phyloP scores from a whole-genome alignment of 345 rosid species.

The Anacardium occidentale region DNA sequence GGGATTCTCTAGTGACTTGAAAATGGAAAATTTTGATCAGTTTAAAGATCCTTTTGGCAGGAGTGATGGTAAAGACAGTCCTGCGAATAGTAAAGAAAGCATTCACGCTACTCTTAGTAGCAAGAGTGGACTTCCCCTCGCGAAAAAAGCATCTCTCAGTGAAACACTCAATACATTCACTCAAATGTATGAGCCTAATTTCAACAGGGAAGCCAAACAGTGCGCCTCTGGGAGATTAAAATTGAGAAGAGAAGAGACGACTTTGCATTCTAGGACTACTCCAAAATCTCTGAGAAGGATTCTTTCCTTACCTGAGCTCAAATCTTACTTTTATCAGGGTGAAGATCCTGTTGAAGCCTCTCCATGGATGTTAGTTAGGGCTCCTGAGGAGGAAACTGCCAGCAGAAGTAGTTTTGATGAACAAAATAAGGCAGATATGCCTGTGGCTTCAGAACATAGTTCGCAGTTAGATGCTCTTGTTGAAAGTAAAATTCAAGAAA shows the following conservation, averaged over 20 bases:
- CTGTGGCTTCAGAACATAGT: conserved; percentile 26
- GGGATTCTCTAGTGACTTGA: conserved; percentile 53
- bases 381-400: conserved; percentile 1
- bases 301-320: conserved; percentile 62
- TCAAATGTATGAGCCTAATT: conserved; percentile 55
- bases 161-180: conserved; percentile 62
- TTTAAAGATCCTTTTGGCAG: conserved; percentile 25
- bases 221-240: conserved; percentile 28
- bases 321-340: conserved; percentile 23
- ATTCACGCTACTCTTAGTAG: conserved; percentile 13
- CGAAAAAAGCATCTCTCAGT: conserved; percentile 55
- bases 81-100: conserved; percentile 16
- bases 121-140: conserved; percentile 14
- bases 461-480: conserved; percentile 20
- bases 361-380: conserved; percentile 18
- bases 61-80: conserved; percentile 22
- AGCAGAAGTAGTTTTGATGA: conserved; percentile 27
- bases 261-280: conserved; percentile 14
- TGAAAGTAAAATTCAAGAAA: conserved; percentile 23
- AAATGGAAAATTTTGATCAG: conserved; percentile 33
- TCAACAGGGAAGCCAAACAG: conserved; percentile 45
- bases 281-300: conserved; percentile 51
- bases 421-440: conserved; percentile 23
- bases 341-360: conserved; percentile 31
- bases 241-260: conserved; percentile 32